Base-by-base conservation (phyloP, 2,329 filamentous ascomycete genomes). In the Gnomoniopsis smithogilvyi region DNA sequence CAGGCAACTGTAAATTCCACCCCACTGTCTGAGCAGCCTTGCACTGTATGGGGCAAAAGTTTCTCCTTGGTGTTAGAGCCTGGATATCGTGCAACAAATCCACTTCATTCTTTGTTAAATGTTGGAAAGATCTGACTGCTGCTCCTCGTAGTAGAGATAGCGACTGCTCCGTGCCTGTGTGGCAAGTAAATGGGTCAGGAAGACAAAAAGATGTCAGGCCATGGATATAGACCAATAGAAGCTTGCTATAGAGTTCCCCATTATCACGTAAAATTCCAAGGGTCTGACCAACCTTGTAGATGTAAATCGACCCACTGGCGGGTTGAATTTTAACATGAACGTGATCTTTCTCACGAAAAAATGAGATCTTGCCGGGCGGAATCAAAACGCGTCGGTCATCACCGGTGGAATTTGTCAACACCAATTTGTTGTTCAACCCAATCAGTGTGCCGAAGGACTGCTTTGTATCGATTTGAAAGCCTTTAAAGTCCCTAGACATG, bases 121-220 rank as follows among this genome's bases (percentile, higher is more conserved):
- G 50, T 2, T 72, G 67, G 50, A 80, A 79, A 0, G 83, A 87
- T 19, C 69, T 66, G 0, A 84, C 68, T 0, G 80, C 73, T 0
- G 80, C 80, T 0, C 79, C 82, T 0, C 59, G 47, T 0, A 87
- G 66, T 1, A 83, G 80, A 0, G 65, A 62, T 0, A 87, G 64
- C 0, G 82, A 80, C 49, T 80, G 68, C 62, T 87, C 83, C 0
- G 81, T 84, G 0, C 85, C 84, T 0, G 81, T 87, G 6, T 69
- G 67, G 0, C 64, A 50, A 0, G 78, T 82, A 0, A 86, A 70
- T 0, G 68, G 69, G 63, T 87, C 83, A 0, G 78, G 77, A 0
- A 84, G 67, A 26, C 74, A 81, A 51, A 76, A 75, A 0, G 82
- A 81, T 0, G 84, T 87, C 0, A 84, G 58, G 0, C 78, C 82